Evolutionary conservation across 164 flowering plant genomes (phyloP), one percentile per base, ranked within the genome.

Genomic region (Pachysandra terminalis): DNA sequence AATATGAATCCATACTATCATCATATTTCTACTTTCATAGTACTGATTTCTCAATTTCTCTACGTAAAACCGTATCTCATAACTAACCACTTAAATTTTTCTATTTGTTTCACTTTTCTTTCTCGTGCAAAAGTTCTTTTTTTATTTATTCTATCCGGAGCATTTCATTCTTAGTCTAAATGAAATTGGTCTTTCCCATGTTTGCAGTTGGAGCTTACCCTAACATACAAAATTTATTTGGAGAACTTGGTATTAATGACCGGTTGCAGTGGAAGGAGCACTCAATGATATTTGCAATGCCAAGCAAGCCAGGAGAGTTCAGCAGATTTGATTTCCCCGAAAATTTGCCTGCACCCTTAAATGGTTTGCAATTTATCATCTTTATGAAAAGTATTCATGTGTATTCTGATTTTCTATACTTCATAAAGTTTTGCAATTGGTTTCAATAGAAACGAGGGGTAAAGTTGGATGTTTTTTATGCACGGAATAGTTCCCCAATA

Each of bases 211-310:
- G 99, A 77, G 99, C 99, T 41, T 95, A 95, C 77, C 99, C 99
- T 56, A 95, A 95, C 79, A 57, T 95, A 12, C 99, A 95, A 77
- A 95, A 89, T 79, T 78, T 95, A 74, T 90, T 95, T 81, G 93
- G 96, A 63, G 99, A 95, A 73, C 93, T 92, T 71, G 97, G 95
- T 21, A 95, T 95, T 55, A 83, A 86, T 77, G 99, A 95, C 75
- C 85, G 97, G 61, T 73, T 95, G 80, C 99, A 92, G 74, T 95
- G 99, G 99, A 95, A 95, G 81, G 99, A 93, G 83, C 99, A 95
- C 71, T 92, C 99, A 15, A 95, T 95, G 99, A 92, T 95, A 69
- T 95, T 95, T 83, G 97, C 98, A 10, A 90, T 90, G 97, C 99
- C 99, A 68, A 86, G 77, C 76, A 95, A 92, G 75, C 98, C 98